Base-by-base conservation (phyloP, 306 rosid genomes). In the Cucurbita maxima region DNA sequence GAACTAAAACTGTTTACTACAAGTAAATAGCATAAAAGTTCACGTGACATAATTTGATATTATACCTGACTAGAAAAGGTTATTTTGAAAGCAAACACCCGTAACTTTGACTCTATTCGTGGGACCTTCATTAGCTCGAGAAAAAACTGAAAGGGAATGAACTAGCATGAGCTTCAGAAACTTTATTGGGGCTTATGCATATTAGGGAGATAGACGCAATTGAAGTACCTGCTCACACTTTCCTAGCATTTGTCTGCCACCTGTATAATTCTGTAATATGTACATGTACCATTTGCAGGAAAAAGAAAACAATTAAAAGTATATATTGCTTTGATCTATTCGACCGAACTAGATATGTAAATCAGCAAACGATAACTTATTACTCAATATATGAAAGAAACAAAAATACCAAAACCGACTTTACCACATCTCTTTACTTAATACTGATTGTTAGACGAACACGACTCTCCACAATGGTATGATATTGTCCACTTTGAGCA, bases 101-200 rank as follows among this genome's bases (percentile, higher is more conserved):
- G 84, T 81, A 94, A 87, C 82, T 94, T 94, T 75, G 97, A 79
- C 84, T 94, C 98, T 69, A 91, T 87, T 22, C 97, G 92, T 30
- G 98, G 98, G 82, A 94, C 98, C 88, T 87, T 94, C 97, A 94
- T 90, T 80, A 90, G 74, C 96, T 94, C 96, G 81, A 86, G 73
- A 78, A 94, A 94, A 86, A 94, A 94, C 98, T 94, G 83, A 76
- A 43, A 77, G 40, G 73, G 50, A 61, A 59, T 38, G 50, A 25
- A 77, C 38, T 53, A 56, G 58, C 81, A n/a, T 16, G 30, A 52
- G 69, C 18, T 66, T 82, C 59, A 85, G 77, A 55, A 36, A 83
- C 72, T 55, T 73, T 73, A 45, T 69, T 19, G 38, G 5, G 69
- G 51, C 56, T 48, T 44, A 58, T 37, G 76, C 58, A 75, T 76